Conservation (phyloP, 371 early-diverging fungal species). For the Syncephalastrum sp. region DNA sequence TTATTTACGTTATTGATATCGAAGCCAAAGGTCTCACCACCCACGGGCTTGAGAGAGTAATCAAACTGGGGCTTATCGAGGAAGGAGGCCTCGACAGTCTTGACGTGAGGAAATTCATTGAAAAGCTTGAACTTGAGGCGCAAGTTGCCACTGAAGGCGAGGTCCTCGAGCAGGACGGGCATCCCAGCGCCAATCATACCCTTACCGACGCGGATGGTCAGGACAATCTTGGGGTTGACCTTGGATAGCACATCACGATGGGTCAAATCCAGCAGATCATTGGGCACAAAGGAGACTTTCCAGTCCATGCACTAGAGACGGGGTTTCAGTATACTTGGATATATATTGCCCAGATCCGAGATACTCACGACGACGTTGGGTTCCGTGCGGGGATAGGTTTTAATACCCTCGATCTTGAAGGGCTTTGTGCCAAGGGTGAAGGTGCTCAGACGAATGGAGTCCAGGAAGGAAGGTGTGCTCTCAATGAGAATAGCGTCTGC, state of each 20-base stretch:
- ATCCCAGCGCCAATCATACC: constrained; percentile 89
- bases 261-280: constrained; percentile 74
- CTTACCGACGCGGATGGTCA: constrained; percentile 90
- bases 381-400: constrained; percentile 77
- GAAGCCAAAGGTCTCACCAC: constrained; percentile 87
- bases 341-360: background rate
- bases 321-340: no score
- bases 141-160: constrained; percentile 85
- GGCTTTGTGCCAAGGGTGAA: constrained; percentile 98
- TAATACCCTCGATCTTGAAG: constrained; percentile 92
- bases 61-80: constrained; percentile 89
- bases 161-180: constrained; percentile 91
- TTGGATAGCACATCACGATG: constrained; percentile 65
- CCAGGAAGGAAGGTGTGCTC: constrained; percentile 89
- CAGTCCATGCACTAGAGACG: constrained; percentile 78
- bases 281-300: constrained; percentile 86
- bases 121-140: constrained; percentile 84
- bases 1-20: constrained; percentile 74
- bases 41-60: constrained; percentile 93
- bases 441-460: constrained; percentile 85
- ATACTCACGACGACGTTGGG: constrained; percentile 77
- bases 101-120: constrained; percentile 88
- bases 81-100: constrained; percentile 88
- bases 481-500: constrained; percentile 80
- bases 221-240: constrained; percentile 90